These are phyloP conservation scores for Lepidium africanum DNA, from an alignment of 345 rosid species.

Conservation along the genomic window DNA sequence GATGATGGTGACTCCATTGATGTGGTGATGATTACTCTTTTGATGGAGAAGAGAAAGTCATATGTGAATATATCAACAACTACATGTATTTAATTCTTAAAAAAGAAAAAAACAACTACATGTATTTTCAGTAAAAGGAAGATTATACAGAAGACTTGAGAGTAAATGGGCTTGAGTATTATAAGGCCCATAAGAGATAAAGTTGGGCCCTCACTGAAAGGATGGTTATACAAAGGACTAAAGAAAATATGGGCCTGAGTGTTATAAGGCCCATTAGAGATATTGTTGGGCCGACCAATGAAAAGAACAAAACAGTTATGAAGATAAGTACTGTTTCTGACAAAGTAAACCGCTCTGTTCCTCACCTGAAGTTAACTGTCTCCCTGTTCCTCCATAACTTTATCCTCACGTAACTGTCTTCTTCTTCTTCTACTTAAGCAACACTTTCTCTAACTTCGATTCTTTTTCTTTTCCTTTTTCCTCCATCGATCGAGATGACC, in stretches of 20 bases:
- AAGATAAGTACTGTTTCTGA: not conserved
- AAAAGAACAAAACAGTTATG: not conserved
- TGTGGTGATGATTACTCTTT: too few species aligned
- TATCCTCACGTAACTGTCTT: conserved; percentile 22
- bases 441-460: not conserved
- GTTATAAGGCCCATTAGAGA: not conserved
- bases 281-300: not conserved
- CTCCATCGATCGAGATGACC: conserved; percentile 9
- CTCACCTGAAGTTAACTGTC: conserved; percentile 28
- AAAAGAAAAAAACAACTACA: too few species aligned
- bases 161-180: not conserved
- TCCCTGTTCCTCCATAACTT: conserved; percentile 25
- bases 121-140: too few species aligned
- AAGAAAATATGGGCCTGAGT: not conserved
- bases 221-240: too few species aligned
- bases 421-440: conserved; percentile 34
- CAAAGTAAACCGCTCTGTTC: conserved; percentile 20
- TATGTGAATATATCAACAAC: too few species aligned
- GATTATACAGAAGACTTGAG: too few species aligned
- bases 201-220: too few species aligned
- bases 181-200: not conserved
- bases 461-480: conserved; percentile 9
- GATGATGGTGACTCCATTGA: too few species aligned
- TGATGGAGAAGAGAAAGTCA: too few species aligned
- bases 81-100: too few species aligned